phyloP scores from a whole-genome alignment of 345 rosid genomes.

The Reutealis trisperma region DNA sequence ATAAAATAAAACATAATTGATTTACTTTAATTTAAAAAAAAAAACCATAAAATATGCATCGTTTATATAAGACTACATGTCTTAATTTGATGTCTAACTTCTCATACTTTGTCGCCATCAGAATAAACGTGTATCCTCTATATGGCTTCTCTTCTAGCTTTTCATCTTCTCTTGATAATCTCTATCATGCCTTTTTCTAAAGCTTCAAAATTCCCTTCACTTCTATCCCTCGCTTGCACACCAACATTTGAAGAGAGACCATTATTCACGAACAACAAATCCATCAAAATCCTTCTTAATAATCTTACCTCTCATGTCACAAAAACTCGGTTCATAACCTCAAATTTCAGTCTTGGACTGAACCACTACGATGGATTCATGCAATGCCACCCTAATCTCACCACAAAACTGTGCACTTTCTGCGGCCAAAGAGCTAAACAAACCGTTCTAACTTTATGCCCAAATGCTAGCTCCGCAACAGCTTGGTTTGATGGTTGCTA shows the following conservation, averaged over 20 bases:
- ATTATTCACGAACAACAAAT: background rate
- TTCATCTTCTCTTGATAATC: background rate
- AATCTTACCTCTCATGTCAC: background rate
- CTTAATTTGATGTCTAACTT: too few relatives aligned
- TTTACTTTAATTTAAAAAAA: too few relatives aligned
- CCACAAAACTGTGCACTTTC: background rate
- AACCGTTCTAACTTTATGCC: background rate
- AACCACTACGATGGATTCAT: background rate
- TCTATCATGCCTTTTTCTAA: background rate
- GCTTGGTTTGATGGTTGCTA: background rate
- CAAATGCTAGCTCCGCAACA: background rate
- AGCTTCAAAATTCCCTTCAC: background rate
- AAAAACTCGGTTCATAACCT: background rate
- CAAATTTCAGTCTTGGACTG: background rate
- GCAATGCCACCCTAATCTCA: background rate
- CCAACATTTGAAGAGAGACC: background rate
- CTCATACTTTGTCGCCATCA: too few relatives aligned
- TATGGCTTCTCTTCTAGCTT: background rate
- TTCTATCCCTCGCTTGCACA: background rate
- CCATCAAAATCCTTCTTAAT: background rate
- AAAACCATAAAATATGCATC: too few relatives aligned
- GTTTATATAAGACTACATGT: too few relatives aligned
- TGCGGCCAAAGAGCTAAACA: constrained; percentile 1
- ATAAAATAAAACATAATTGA: too few relatives aligned
- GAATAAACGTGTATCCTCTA: too few relatives aligned